Base-by-base conservation (phyloP, 2,329 filamentous ascomycete genomes). In the Aspergillus phoenicis region DNA sequence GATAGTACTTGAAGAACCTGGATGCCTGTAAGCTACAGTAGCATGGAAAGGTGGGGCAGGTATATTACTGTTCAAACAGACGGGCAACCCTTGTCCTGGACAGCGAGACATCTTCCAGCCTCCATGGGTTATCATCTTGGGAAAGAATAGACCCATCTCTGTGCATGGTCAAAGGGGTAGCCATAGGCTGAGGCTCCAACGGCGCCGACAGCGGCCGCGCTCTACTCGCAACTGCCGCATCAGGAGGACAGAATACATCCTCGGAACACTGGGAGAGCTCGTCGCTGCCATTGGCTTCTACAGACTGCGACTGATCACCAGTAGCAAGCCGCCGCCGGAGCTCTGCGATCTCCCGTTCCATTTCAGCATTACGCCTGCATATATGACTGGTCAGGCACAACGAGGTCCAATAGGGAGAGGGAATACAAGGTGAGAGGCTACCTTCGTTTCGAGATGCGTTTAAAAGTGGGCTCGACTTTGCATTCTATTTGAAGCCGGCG, bases 391-490 rank as follows among this genome's bases (percentile, higher is more conserved):
- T 65, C 62, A 63, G 62, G 52, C 26, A 53, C 8, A 15, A 39
- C n/a, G 24, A 26, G 43, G 20, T 38, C 8, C 33, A 36, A 36
- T 36, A 15, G 33, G 33, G 33, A 54, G n/a, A 28, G n/a, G 47
- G 30, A 26, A 36, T 52, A 15, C 36, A 8, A 28, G 8, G 4
- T 2, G 7, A 28, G 10, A 20, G 8, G 3, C n/a, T 66, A 77
- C 75, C 75, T 76, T 70, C 87, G 80, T 75, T 89, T 88, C 54
- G 85, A 87, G 38, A 88, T 81, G 62, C 87, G 83, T 77, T 87
- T 88, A 77, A 89, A 89, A 70, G 85, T 85, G 64, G 85, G 83
- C 67, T 88, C 86, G 70, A 89, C 86, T 69, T 86, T 85, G 77
- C 87, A 89, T 66, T 82, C 80, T 52, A 89, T 84, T 53, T 82